These are phyloP conservation scores for Phytopythium helicoides DNA, from an alignment of 352 stramenopile genomes.

Conservation along the genomic window DNA sequence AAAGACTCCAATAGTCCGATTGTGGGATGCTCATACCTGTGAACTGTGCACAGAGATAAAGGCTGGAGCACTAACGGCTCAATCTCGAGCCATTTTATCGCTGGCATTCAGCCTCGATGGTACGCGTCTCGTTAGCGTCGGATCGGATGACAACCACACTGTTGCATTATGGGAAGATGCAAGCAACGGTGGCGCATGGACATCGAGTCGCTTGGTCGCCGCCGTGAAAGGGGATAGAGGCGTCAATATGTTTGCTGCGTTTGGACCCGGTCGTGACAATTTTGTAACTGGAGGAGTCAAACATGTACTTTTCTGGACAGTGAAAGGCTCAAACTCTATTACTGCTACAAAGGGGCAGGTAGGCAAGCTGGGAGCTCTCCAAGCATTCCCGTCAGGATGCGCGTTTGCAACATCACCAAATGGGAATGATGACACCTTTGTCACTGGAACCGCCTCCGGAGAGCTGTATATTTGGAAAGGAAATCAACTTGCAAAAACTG, in stretches of 20 bases:
- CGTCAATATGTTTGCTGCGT: constrained; percentile 52
- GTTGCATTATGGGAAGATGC: constrained; percentile 73
- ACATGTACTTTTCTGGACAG: constrained; percentile 65
- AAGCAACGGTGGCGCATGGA: constrained; percentile 66
- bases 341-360: constrained; percentile 52
- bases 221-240: constrained; percentile 55
- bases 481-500: constrained; percentile 37
- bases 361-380: constrained; percentile 56
- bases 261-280: constrained; percentile 24
- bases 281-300: constrained; percentile 67
- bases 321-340: constrained; percentile 51
- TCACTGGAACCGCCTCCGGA: constrained; percentile 47
- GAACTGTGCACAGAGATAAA: constrained; percentile 59
- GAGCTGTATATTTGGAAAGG: constrained; percentile 64
- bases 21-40: constrained; percentile 85
- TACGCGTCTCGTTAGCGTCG: constrained; percentile 62
- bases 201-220: constrained; percentile 32
- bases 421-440: constrained; percentile 14
- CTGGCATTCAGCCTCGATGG: constrained; percentile 63
- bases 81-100: constrained; percentile 66
- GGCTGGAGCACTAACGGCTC: constrained; percentile 25
- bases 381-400: constrained; percentile 46
- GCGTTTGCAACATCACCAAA: constrained; percentile 29
- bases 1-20: constrained; percentile 64
- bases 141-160: constrained; percentile 81